Evolutionary conservation across 108 stramenopile species (phyloP).

Genomic region (Pseudonitzschia multistriata): DNA sequence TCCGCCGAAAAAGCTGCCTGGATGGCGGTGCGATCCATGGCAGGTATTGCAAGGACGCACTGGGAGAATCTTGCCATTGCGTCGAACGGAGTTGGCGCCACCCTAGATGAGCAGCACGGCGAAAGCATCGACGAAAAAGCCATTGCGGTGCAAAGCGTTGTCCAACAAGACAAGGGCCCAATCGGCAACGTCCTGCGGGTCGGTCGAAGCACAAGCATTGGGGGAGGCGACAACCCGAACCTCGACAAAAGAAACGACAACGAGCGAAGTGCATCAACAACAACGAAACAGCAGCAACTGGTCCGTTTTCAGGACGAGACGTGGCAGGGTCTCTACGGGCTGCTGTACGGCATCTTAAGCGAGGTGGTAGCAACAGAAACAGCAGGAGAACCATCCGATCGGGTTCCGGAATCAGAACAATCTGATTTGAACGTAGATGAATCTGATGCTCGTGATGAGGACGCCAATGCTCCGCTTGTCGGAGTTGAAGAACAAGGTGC

Average conservation of each 20-base stretch:
- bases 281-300: neutral
- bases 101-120: neutral
- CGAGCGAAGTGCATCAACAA: neutral
- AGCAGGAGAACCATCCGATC: neutral
- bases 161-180: neutral
- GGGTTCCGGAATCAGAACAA: neutral
- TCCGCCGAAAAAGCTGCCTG: constrained; percentile 1
- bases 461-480: neutral
- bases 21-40: neutral
- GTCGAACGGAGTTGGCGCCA: neutral
- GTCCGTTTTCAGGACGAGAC: constrained; percentile 10
- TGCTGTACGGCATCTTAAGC: neutral
- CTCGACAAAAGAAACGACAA: neutral
- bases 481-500: neutral
- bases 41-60: neutral
- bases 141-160: neutral
- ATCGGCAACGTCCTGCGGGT: neutral
- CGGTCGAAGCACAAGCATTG: neutral
- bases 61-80: neutral
- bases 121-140: neutral
- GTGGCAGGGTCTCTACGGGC: constrained; percentile 3
- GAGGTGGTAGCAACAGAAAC: neutral
- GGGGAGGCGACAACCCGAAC: neutral
- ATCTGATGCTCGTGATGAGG: neutral
- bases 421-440: too few species aligned